Evolutionary conservation across 306 rosid genomes (phyloP).

Genomic region (Biancaea sappan): DNA sequence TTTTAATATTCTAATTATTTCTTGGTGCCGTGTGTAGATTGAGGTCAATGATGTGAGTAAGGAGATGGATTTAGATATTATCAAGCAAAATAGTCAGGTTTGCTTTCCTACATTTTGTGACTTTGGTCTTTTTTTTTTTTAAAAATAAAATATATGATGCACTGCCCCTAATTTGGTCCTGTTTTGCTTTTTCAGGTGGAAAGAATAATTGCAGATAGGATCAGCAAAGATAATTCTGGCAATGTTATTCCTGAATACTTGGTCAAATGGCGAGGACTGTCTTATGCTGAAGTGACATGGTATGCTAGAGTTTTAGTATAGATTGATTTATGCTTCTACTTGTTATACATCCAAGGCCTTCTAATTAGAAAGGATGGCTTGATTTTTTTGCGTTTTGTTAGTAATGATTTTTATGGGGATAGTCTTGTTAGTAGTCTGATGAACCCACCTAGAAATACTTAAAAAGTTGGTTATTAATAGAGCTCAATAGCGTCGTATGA

Average conservation of each 20-base stretch:
- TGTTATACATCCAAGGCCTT: constrained; percentile 7
- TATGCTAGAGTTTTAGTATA: constrained; percentile 38
- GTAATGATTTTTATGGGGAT: too few relatives aligned
- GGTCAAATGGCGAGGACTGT: constrained; percentile 98
- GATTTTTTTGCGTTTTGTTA: constrained; percentile 23
- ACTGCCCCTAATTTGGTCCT: constrained; percentile 25
- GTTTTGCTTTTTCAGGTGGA: constrained; percentile 66
- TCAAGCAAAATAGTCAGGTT: constrained; percentile 98
- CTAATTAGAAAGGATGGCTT: constrained; percentile 16
- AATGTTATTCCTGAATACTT: constrained; percentile 86
- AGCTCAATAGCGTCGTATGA: too few relatives aligned
- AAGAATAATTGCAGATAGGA: constrained; percentile 88
- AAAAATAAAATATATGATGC: neutral
- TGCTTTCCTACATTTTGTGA: constrained; percentile 33
- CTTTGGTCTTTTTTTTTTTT: constrained; percentile 10
- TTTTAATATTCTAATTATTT: constrained; percentile 27
- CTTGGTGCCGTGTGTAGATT: constrained; percentile 55
- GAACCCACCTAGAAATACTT: too few relatives aligned
- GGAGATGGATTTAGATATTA: constrained; percentile 99
- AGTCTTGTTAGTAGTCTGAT: too few relatives aligned
- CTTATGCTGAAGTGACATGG: constrained; percentile 99
- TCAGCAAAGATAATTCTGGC: constrained; percentile 73
- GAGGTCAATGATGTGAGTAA: constrained; percentile 98
- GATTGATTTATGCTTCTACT: constrained; percentile 11
- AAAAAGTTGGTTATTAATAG: too few relatives aligned